Base-by-base conservation (phyloP, 2,329 filamentous ascomycete species). In the Rhexocercosporidium sp. region DNA sequence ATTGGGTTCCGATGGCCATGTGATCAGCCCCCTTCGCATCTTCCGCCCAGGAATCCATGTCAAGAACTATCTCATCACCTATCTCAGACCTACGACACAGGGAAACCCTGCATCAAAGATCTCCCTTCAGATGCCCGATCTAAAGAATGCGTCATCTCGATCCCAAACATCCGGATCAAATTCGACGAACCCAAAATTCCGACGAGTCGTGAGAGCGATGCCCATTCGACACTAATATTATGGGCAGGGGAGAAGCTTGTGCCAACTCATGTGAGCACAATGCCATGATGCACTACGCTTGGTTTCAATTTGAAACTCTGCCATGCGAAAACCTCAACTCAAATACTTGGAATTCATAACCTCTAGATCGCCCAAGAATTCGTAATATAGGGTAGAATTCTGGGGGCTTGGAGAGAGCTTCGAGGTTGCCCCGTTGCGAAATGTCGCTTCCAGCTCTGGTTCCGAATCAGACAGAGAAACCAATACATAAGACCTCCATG, bases 371-470 rank as follows among this genome's bases (percentile, higher is more conserved):
- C n/a, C n/a, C n/a, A n/a, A n/a, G n/a, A n/a, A n/a, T n/a, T n/a
- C n/a, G n/a, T n/a, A n/a, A n/a, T n/a, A 14, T 39, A 39, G 34
- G 8, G 34, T 39, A n/a, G 47, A 14, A 11, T 9, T 27, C 22
- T 51, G 20, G 47, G 47, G 14, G 25, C 25, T 53, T 14, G 16
- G 4, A 53, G 49, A 53, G 18, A 53, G 11, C 49, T 29, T 53
- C 49, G 31, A 3, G 27, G 5, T 5, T 27, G 47, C 12, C 14
- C 4, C 14, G 18, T 29, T 14, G 11, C 4, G 29, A 62, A 20
- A 62, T 62, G 60, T 54, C 60, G 2, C n/a, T 41, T 12, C 16
- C 46, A 59, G 53, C 27, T 31, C 41, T 64, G 39, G 62, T 64
- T 8, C 51, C 62, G 12, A 44, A 59, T 39, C 62, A 37, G 6